phyloP scores from a whole-genome alignment of 2,329 filamentous ascomycete species.

The Scolecobasidium constrictum region DNA sequence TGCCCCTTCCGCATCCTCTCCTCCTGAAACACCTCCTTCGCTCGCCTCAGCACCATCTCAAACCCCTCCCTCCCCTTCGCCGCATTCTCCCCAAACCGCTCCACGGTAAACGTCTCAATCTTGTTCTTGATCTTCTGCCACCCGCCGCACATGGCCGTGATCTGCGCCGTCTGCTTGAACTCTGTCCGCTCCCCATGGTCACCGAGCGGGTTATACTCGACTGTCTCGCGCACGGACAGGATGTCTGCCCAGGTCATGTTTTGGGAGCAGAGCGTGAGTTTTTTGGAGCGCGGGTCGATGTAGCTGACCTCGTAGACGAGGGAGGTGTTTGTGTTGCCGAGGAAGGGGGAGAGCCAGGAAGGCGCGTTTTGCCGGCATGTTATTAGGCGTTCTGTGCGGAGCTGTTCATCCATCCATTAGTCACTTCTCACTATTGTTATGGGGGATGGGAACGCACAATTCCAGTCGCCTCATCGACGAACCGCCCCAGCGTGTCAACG shows the following conservation, averaged over 20 bases:
- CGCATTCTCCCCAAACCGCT: slow-evolving; percentile 85
- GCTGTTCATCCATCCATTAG: too few species aligned
- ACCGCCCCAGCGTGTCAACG: slow-evolving; percentile 80
- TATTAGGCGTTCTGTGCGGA: slow-evolving; percentile 61
- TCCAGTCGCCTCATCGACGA: slow-evolving; percentile 51
- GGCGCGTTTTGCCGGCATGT: slow-evolving; percentile 57
- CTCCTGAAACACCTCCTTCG: slow-evolving; percentile 80
- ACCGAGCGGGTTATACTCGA: slow-evolving; percentile 61
- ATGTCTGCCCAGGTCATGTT: slow-evolving; percentile 92
- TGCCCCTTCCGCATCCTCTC: slow-evolving; percentile 51
- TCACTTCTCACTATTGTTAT: too few species aligned
- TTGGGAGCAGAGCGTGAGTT: slow-evolving; percentile 91
- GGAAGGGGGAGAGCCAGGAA: slow-evolving; percentile 68
- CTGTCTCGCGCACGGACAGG: slow-evolving; percentile 84
- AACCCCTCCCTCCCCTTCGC: slow-evolving; percentile 86
- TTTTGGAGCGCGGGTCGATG: slow-evolving; percentile 72
- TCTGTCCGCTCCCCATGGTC: slow-evolving; percentile 49
- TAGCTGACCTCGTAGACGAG: slow-evolving; percentile 95
- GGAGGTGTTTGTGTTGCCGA: slow-evolving; percentile 70
- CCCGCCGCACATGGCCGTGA: slow-evolving; percentile 87
- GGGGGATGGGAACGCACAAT: slow-evolving; percentile 42
- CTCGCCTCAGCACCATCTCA: slow-evolving; percentile 89
- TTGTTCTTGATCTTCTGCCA: slow-evolving; percentile 96
- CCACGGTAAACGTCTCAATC: slow-evolving; percentile 86
- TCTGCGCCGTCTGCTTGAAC: slow-evolving; percentile 82